Percentiles rank a stretch among this genome's conserved stretches.
Evolutionary conservation across 805 yeast genomes (phyloP).

Genomic region (Wickerhamomyces ciferrii): DNA sequence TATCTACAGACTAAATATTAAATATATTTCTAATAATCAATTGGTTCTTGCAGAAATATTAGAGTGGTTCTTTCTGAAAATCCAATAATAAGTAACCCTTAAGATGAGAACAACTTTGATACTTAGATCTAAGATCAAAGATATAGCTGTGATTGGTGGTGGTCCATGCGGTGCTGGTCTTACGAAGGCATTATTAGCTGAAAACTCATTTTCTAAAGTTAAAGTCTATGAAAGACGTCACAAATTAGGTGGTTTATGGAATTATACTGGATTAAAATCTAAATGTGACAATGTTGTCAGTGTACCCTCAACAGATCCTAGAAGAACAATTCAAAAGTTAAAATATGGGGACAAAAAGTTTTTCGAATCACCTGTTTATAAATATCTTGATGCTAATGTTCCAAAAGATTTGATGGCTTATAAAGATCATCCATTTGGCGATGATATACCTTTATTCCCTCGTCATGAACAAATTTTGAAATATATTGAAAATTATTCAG

Average conservation of each 20-base stretch:
- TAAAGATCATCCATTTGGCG: slow-evolving; percentile 44
- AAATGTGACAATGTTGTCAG: background rate
- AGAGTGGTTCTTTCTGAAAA: too few relatives aligned
- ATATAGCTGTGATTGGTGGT: slow-evolving; percentile 67
- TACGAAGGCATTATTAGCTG: slow-evolving; percentile 57
- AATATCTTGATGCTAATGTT: slow-evolving; percentile 65
- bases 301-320: slow-evolving; percentile 28
- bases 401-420: slow-evolving; percentile 64
- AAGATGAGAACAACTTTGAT: background rate
- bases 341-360: slow-evolving; percentile 23
- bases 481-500: slow-evolving; percentile 55
- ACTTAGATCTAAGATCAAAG: slow-evolving; percentile 2
- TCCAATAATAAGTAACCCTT: background rate
- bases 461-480: slow-evolving; percentile 51
- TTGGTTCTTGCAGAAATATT: too few relatives aligned
- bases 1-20: background rate
- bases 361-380: slow-evolving; percentile 56
- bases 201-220: slow-evolving; percentile 38
- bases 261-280: slow-evolving; percentile 29
- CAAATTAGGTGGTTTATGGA: slow-evolving; percentile 80
- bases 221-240: slow-evolving; percentile 56
- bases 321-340: slow-evolving; percentile 8
- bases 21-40: too few relatives aligned
- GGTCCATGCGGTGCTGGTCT: slow-evolving; percentile 73
- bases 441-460: slow-evolving; percentile 48